Conservation (phyloP, 163 green algal genomes). For the Smithsoniella earleae region DNA sequence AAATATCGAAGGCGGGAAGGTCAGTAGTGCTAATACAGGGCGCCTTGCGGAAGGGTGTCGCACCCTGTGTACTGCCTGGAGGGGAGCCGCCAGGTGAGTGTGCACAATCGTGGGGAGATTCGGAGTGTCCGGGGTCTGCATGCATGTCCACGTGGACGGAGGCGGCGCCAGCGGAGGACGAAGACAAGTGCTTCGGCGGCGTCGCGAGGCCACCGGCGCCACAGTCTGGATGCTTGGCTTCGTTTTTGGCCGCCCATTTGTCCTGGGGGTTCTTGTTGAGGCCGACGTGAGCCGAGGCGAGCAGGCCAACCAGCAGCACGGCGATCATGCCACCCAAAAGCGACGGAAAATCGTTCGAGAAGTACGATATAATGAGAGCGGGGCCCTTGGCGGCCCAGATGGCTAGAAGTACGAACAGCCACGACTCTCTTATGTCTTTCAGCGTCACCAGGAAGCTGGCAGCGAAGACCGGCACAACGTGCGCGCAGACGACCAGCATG, state of each 20-base stretch:
- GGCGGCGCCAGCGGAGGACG: no score
- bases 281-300: constrained; percentile 24
- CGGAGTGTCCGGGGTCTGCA: no score
- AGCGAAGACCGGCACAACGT: constrained; percentile 34
- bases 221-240: background rate
- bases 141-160: no score
- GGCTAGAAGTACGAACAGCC: constrained; percentile 32
- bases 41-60: no score
- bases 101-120: no score
- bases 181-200: no score
- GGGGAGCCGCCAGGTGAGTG: no score
- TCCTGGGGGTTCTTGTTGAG: constrained; percentile 10
- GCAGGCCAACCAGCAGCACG: constrained; percentile 8
- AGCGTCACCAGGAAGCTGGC: constrained; percentile 34
- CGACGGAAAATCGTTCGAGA: constrained; percentile 32
- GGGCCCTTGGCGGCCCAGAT: constrained; percentile 31
- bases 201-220: background rate
- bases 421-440: constrained; percentile 30
- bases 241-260: background rate
- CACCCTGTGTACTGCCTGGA: no score
- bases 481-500: constrained; percentile 24
- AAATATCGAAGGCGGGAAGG: no score
- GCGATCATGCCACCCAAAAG: constrained; percentile 33
- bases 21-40: no score
- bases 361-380: constrained; percentile 27